Base-by-base conservation (phyloP, 768 basidiomycete species). In the Tephrocybe sp. region DNA sequence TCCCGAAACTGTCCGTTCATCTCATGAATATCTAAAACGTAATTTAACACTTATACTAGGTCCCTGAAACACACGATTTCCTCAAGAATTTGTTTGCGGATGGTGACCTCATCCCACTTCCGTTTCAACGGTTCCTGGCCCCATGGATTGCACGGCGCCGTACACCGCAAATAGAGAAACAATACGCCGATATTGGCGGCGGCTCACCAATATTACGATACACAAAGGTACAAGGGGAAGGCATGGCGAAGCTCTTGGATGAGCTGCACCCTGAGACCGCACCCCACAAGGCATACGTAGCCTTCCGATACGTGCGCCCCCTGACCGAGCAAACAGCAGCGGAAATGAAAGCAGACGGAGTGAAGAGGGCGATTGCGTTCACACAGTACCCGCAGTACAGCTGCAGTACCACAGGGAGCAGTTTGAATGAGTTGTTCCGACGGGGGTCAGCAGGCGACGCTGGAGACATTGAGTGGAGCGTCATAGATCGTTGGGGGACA, bases 361-460 rank as follows among this genome's bases (percentile, higher is more conserved):
- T 99, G 26, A 87, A 79, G 67, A 77, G 95, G 56, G 97, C 96
- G 0, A 75, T 99, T 23, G 97, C 95, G 17, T 99, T 99, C 73
- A 92, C 92, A 3, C 97, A 99, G 69, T 99, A 99, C 67, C 97
- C 97, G 1, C 97, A 99, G 68, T 99, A 99, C 69, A 91, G 88
- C 63, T 99, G 97, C 69, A 95, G 92, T 55, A 99, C 97, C 10
- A 98, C 97, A 0, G 97, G 97, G 45, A 97, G 94, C 72, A 95
- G 92, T 66, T 65, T 99, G 64, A 99, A 98, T 62, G 97, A 99
- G 67, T 71, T 99, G 23, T 95, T 81, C 62, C 74, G 88, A 65
- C 73, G 69, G 61, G 81, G 82, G 45, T 81, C 76, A 61, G 71
- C 74, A 32, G 86, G 85, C 24, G 85, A 81, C 47, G 70, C 76